Percentiles rank a stretch among this genome's conserved stretches.
phyloP scores from a whole-genome alignment of 176 grass and related monocot genomes.

The Poa pratensis region DNA sequence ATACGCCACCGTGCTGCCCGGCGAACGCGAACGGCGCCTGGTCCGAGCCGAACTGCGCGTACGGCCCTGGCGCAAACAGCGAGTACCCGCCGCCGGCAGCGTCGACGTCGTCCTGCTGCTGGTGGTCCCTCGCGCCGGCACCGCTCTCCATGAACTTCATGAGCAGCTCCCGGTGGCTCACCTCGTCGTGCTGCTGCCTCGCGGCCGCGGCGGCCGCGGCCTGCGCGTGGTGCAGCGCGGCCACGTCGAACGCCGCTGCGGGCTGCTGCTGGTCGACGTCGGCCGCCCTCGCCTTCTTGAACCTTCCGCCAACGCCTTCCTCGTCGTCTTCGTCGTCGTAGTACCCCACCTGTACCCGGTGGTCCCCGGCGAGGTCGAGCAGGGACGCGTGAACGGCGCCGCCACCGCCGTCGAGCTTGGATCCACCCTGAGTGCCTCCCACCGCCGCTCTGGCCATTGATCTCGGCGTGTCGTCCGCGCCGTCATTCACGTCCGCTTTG shows the following conservation, averaged over 20 bases:
- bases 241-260: slow-evolving; percentile 34
- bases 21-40: slow-evolving; percentile 71
- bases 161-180: slow-evolving; percentile 82
- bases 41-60: slow-evolving; percentile 65
- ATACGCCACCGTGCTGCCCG: slow-evolving; percentile 74
- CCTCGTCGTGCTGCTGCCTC: slow-evolving; percentile 61
- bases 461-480: slow-evolving; percentile 37
- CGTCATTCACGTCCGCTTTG: slow-evolving; percentile 54
- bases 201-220: slow-evolving; percentile 43
- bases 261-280: slow-evolving; percentile 36
- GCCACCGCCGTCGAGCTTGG: not conserved
- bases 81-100: slow-evolving; percentile 47
- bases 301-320: not conserved
- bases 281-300: slow-evolving; percentile 70
- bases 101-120: slow-evolving; percentile 29
- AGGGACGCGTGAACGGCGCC: slow-evolving; percentile 40
- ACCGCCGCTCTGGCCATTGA: slow-evolving; percentile 30
- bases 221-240: slow-evolving; percentile 55
- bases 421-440: slow-evolving; percentile 16
- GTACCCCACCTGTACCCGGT: slow-evolving; percentile 31
- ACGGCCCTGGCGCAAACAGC: slow-evolving; percentile 45
- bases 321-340: slow-evolving; percentile 14
- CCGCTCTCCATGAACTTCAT: slow-evolving; percentile 96
- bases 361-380: slow-evolving; percentile 47
- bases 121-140: slow-evolving; percentile 42